Percentiles rank a stretch among this genome's conserved stretches.
Evolutionary conservation across 1,284 basidiomycete species (phyloP).

Genomic region (Cutaneotrichosporon sp.): DNA sequence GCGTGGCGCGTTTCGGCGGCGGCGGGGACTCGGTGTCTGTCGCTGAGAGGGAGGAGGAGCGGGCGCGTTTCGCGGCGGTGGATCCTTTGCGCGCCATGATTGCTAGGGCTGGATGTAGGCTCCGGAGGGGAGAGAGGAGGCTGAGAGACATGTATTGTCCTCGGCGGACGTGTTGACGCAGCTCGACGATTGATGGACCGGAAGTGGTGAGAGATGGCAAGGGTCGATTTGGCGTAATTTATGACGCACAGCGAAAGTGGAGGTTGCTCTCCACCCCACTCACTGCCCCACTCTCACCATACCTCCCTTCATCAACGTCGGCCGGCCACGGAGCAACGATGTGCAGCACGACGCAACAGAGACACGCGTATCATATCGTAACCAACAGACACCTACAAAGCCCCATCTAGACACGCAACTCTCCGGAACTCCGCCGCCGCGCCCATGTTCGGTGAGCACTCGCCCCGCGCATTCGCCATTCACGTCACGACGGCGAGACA

Average conservation of each 20-base stretch:
- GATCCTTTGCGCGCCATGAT: background rate
- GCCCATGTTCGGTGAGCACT: too few relatives aligned
- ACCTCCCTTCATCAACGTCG: background rate
- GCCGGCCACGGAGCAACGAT: background rate
- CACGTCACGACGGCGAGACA: background rate
- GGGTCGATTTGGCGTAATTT: background rate
- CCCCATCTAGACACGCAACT: background rate
- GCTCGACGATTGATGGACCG: background rate
- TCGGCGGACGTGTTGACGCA: background rate
- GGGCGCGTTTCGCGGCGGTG: conserved; percentile 5
- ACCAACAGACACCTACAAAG: conserved; percentile 3
- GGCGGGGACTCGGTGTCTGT: conserved; percentile 1
- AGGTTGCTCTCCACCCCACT: background rate
- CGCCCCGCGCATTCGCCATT: too few relatives aligned
- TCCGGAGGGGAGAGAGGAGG: background rate
- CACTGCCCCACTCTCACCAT: background rate
- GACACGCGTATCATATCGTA: background rate
- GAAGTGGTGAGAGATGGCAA: background rate
- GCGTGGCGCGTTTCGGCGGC: conserved; percentile 2
- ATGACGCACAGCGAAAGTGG: conserved; percentile 1
- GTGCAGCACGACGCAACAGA: too few relatives aligned
- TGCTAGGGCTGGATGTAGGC: too few relatives aligned
- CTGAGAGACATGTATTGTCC: background rate
- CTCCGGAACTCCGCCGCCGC: too few relatives aligned
- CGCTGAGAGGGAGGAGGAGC: conserved; percentile 13